phyloP scores from a whole-genome alignment of 305 asterid species.

The Fraxinus floribunda region DNA sequence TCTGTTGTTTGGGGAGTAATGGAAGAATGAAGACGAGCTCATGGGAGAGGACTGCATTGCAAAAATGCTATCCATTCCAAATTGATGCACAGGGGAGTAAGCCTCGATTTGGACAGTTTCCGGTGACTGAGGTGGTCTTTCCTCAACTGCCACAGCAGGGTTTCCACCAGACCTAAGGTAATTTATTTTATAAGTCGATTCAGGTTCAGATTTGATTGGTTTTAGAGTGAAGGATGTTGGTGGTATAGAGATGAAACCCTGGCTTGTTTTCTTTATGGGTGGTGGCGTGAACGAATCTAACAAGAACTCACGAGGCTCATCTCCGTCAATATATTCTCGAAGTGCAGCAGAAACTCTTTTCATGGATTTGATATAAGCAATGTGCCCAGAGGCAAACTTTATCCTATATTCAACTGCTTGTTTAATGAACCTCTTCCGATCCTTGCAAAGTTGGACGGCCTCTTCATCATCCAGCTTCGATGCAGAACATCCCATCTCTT shows the following conservation, averaged over 20 bases:
- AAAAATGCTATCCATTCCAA: slow-evolving; percentile 23
- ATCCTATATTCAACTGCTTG: slow-evolving; percentile 86
- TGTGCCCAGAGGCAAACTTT: slow-evolving; percentile 75
- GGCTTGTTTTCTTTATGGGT: background rate
- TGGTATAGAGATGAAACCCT: slow-evolving; percentile 6
- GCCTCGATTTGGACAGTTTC: slow-evolving; percentile 66
- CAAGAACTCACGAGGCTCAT: slow-evolving; percentile 46
- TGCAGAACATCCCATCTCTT: slow-evolving; percentile 91
- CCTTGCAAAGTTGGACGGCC: slow-evolving; percentile 86
- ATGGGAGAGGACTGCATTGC: slow-evolving; percentile 60
- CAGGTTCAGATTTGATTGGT: slow-evolving; percentile 42
- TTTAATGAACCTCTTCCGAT: slow-evolving; percentile 79
- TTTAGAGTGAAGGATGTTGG: slow-evolving; percentile 50
- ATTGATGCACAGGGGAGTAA: slow-evolving; percentile 26
- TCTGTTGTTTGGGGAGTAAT: slow-evolving; percentile 49
- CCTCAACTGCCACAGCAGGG: slow-evolving; percentile 78
- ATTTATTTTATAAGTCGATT: slow-evolving; percentile 52
- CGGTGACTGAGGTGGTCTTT: slow-evolving; percentile 75
- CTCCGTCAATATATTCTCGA: slow-evolving; percentile 78
- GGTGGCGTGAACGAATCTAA: slow-evolving; percentile 9
- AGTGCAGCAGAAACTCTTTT: slow-evolving; percentile 86
- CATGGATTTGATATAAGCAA: slow-evolving; percentile 80
- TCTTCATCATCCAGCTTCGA: slow-evolving; percentile 95
- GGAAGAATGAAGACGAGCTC: slow-evolving; percentile 51
- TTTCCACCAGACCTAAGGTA: slow-evolving; percentile 73